Evolutionary conservation across 306 rosid genomes (phyloP), one percentile per base, ranked within the genome.

Genomic region (Cucurbita maxima): DNA sequence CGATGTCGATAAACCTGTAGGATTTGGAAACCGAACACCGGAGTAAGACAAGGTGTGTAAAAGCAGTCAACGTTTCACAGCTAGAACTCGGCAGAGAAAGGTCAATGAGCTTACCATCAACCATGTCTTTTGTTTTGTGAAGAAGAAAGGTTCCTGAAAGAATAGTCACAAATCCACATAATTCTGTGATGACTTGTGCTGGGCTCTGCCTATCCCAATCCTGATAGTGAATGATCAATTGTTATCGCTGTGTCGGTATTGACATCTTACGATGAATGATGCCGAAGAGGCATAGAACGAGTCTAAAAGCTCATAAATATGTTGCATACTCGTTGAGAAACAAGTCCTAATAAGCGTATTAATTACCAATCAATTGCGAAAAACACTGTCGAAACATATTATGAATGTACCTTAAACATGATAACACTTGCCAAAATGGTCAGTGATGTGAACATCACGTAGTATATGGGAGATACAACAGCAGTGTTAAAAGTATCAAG

Each of bases 151-250:
- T 94, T 78, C 99, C 99, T 0, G 96, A 88, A 72, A 94, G 99
- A 58, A 94, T 94, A 6, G 97, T 94, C 81, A 94, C 96, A 82
- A 94, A 94, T 52, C 99, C 99, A 75, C 99, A 94, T 63, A 94
- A 81, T 79, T 91, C 99, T 5, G 99, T 94, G 79, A 91, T 71
- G 69, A 91, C 97, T 81, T 94, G 97, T 5, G 99, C 86, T 81
- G 99, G 97, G 86, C 95, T 94, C 72, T 94, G 99, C 82, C 97
- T 84, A 80, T 91, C 97, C 99, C 99, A 94, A 83, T 94, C 99
- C 99, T 94, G 88, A 55, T 75, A 80, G 30, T 63, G 75, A 79
- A 79, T 76, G 73, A 6, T 41, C 53, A 50, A 34, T 16, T n/a
- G 52, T 67, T 7, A 8, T 20, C n/a, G 3, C 4, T 0, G 18